These are phyloP conservation scores for Panaeolus cyanescens DNA, from an alignment of 768 basidiomycete genomes.

Conservation along the genomic window DNA sequence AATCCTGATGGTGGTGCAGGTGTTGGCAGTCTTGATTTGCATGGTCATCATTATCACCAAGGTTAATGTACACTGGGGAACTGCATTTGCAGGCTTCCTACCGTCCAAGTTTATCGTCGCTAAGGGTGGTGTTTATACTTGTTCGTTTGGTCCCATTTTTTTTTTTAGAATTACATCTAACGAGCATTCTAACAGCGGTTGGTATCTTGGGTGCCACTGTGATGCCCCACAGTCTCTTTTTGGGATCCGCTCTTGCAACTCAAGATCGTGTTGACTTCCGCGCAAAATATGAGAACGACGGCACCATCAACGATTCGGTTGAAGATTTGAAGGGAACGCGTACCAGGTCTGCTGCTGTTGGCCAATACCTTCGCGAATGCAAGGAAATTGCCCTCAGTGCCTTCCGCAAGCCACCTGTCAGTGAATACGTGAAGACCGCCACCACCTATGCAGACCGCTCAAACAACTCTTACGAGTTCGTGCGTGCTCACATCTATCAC, in stretches of 20 bases:
- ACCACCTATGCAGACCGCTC: constrained; percentile 54
- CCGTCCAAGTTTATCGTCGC: constrained; percentile 67
- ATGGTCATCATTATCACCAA: constrained; percentile 77
- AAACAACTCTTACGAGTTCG: constrained; percentile 56
- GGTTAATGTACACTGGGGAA: constrained; percentile 69
- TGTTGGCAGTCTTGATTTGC: constrained; percentile 72
- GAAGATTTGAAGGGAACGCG: constrained; percentile 6
- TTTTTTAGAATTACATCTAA: not conserved
- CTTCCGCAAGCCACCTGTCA: constrained; percentile 39
- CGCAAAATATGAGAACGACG: constrained; percentile 19
- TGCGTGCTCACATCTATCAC: constrained; percentile 66
- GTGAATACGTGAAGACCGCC: constrained; percentile 32
- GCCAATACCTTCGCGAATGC: constrained; percentile 14
- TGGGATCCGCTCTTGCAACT: constrained; percentile 85
- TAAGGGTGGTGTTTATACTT: constrained; percentile 62
- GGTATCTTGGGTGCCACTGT: constrained; percentile 84
- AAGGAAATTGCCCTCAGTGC: constrained; percentile 30
- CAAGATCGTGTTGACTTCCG: constrained; percentile 65
- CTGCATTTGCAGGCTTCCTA: constrained; percentile 75
- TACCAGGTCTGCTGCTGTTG: constrained; percentile 9
- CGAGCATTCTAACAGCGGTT: constrained; percentile 43
- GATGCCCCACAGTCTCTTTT: constrained; percentile 92
- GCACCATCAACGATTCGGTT: constrained; percentile 19
- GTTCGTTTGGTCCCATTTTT: constrained; percentile 36
- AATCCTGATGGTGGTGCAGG: constrained; percentile 32